Evolutionary conservation across 2,329 filamentous ascomycete genomes (phyloP).

Genomic region (Neonectria coccinea): DNA sequence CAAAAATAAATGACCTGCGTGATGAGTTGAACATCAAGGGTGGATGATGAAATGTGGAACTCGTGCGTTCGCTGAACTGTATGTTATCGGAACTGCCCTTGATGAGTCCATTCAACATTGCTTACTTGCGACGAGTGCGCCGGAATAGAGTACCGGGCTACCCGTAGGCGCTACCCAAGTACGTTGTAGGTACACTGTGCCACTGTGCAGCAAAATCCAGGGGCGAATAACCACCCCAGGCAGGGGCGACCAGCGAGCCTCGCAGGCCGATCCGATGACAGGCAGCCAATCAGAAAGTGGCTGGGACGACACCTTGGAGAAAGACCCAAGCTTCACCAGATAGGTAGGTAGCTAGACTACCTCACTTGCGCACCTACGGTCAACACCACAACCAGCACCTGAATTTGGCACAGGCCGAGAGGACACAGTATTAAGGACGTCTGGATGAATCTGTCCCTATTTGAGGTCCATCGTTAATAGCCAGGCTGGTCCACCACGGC

Average conservation of each 20-base stretch:
- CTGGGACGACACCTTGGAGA: slow-evolving; percentile 45
- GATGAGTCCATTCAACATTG: too few species aligned
- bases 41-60: background rate
- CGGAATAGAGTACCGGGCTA: slow-evolving; percentile 4
- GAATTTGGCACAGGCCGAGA: slow-evolving; percentile 23
- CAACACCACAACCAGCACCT: slow-evolving; percentile 29
- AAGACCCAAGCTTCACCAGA: slow-evolving; percentile 40
- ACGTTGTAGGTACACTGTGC: background rate
- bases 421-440: slow-evolving; percentile 33
- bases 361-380: slow-evolving; percentile 24
- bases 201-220: slow-evolving; percentile 15
- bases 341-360: slow-evolving; percentile 18
- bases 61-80: background rate
- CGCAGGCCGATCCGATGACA: slow-evolving; percentile 20
- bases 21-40: too few species aligned
- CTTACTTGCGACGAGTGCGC: background rate
- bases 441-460: slow-evolving; percentile 9
- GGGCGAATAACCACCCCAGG: slow-evolving; percentile 16
- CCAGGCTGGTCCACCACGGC: slow-evolving; percentile 23
- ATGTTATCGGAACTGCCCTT: background rate
- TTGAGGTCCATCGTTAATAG: slow-evolving; percentile 17
- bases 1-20: background rate
- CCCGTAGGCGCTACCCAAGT: background rate
- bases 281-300: slow-evolving; percentile 42
- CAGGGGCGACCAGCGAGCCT: slow-evolving; percentile 9